Conservation (phyloP, 345 rosid genomes). For the Boechera stricta region DNA sequence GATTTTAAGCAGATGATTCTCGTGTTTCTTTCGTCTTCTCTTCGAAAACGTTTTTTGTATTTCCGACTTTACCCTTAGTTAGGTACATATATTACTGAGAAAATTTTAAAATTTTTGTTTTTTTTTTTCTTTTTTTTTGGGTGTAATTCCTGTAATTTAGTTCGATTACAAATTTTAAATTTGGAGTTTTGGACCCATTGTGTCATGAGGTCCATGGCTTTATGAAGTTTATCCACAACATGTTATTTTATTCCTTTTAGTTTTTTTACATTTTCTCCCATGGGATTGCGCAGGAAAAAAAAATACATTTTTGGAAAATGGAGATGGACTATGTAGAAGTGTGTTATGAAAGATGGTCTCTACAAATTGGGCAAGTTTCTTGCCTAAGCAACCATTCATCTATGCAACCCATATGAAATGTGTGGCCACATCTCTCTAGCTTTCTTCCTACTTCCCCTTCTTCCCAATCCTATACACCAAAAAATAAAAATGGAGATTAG, state of each 20-base stretch:
- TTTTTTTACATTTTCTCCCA: neutral
- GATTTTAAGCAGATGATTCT: slow-evolving; percentile 48
- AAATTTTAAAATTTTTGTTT: neutral
- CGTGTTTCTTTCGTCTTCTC: slow-evolving; percentile 31
- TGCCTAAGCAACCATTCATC: slow-evolving; percentile 70
- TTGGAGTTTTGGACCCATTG: slow-evolving; percentile 14
- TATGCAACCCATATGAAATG: slow-evolving; percentile 69
- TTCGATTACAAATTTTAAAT: neutral
- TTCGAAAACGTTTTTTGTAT: slow-evolving; percentile 24
- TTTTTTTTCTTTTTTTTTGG: neutral
- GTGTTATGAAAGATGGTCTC: slow-evolving; percentile 50
- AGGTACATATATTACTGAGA: slow-evolving; percentile 36
- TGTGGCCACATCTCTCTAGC: slow-evolving; percentile 67
- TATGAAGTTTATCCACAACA: neutral
- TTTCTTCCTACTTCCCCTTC: slow-evolving; percentile 64
- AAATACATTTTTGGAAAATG: neutral
- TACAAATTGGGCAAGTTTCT: slow-evolving; percentile 82
- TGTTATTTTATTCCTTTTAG: neutral
- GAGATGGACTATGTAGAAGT: neutral
- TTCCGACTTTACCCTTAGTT: slow-evolving; percentile 41
- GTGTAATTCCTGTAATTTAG: neutral
- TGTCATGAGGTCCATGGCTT: slow-evolving; percentile 6
- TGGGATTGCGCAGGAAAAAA: neutral
- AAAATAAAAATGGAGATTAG: neutral
- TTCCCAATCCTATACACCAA: slow-evolving; percentile 57